Conservation (phyloP, 305 asterid genomes). For the Plantago coronopus region DNA sequence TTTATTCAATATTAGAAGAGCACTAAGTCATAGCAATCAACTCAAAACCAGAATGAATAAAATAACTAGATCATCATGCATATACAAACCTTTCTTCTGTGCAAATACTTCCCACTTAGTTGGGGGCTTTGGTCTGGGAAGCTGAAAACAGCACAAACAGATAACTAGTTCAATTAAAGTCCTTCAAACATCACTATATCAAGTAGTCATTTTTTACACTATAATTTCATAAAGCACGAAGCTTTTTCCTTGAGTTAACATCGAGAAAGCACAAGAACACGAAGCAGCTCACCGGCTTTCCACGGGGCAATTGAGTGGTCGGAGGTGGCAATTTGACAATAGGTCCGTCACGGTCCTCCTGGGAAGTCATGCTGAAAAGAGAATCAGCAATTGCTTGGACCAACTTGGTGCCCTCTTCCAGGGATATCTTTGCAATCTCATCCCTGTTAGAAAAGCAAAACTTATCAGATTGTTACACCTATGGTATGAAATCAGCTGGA, state of each 20-base stretch:
- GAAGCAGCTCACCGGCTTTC: constrained; percentile 60
- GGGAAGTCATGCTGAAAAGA: constrained; percentile 72
- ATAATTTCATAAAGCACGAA: background rate
- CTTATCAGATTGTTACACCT: background rate
- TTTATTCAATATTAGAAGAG: background rate
- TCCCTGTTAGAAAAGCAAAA: constrained; percentile 33
- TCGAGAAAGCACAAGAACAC: background rate
- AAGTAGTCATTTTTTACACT: background rate
- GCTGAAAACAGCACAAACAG: constrained; percentile 39
- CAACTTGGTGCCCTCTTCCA: constrained; percentile 69
- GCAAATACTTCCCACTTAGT: constrained; percentile 93
- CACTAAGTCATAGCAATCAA: too few species aligned
- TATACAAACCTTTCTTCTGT: constrained; percentile 66
- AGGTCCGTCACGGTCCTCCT: constrained; percentile 73
- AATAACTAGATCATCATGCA: background rate
- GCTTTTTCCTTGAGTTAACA: too few species aligned
- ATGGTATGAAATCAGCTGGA: background rate
- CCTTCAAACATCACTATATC: background rate
- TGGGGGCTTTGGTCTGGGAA: constrained; percentile 93
- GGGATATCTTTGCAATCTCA: constrained; percentile 52
- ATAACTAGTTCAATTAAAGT: constrained; percentile 10
- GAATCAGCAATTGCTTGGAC: constrained; percentile 85
- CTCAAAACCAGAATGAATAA: constrained; percentile 5
- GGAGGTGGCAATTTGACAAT: constrained; percentile 79
- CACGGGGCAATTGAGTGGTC: constrained; percentile 72